Base-by-base conservation (phyloP, 2,329 filamentous ascomycete genomes). In the Salinomyces thailandicus region DNA sequence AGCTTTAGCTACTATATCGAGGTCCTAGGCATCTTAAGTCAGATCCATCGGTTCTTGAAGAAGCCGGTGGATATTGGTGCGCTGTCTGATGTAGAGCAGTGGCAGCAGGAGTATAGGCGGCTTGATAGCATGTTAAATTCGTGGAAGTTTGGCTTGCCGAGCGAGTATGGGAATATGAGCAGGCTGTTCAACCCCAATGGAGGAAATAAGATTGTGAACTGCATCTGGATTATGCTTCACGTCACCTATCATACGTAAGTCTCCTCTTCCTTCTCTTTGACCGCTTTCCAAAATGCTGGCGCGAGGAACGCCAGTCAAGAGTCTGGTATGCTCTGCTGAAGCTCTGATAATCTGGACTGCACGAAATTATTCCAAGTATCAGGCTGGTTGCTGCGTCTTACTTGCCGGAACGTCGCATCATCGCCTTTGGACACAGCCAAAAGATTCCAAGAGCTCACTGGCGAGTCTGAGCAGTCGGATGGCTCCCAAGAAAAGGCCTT, bases 1-100 rank as follows among this genome's bases (percentile, higher is more conserved):
- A 78, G 84, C 0, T 93, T 94, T 58, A 83, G 83, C 6, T 87
- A 91, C 55, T 93, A 93, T 54, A 79, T 94, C 42, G 87, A 94
- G 57, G 81, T 94, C 13, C 67, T 94, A 4, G 85, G 85, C 2
- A 87, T 94, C 35, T 66, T 94, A 2, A 87, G 85, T 36, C 79
- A 83, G 45, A 85, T 94, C 37, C 87, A 95, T 62, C 75, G 81
- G 35, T 94, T 94, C 48, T 64, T 94, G 38, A 93, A 93, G 57
- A 79, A 81, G 47, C 86, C 87, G 0, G 84, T 94, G 19, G 85
- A 94, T 53, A 94, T 94, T 42, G 81, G 81, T 32, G 81, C 82
- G 5, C 63, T 86, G 7, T 75, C 78, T 5, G 87, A 94, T 49
- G 87, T 94, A 5, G 85, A 93, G 57, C 73, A 80, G 55, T 94